These are phyloP conservation scores for Zoysia japonica DNA, from an alignment of 176 grass and related monocot species.

Conservation along the genomic window DNA sequence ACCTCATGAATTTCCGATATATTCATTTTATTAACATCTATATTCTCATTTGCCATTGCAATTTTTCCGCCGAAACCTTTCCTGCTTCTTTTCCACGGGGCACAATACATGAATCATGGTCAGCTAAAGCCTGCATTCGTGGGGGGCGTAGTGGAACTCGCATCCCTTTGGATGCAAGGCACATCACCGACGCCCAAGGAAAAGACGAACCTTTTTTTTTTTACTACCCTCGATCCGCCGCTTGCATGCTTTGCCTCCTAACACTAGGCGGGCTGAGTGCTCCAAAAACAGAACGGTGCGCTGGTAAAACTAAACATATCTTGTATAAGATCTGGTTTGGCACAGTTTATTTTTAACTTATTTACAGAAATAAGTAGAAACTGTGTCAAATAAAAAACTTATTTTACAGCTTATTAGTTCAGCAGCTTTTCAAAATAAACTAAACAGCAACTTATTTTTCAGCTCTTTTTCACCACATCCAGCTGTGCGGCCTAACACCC, in stretches of 20 bases:
- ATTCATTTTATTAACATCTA: neutral
- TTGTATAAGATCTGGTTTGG: too few relatives aligned
- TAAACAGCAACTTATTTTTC: too few relatives aligned
- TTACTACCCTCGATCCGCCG: too few relatives aligned
- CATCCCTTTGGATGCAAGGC: slow-evolving; percentile 64
- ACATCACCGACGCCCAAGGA: slow-evolving; percentile 47
- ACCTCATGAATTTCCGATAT: too few relatives aligned
- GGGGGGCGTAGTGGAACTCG: slow-evolving; percentile 48
- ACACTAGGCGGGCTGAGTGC: slow-evolving; percentile 37
- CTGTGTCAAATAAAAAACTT: slow-evolving; percentile 23
- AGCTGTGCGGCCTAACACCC: too few relatives aligned
- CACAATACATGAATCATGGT: slow-evolving; percentile 48
- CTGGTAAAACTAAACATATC: slow-evolving; percentile 42
- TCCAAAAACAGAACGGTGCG: neutral
- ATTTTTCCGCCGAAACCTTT: slow-evolving; percentile 40
- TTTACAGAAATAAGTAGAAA: too few relatives aligned
- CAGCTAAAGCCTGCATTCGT: slow-evolving; percentile 53
- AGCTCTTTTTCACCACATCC: too few relatives aligned
- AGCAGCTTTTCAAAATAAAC: too few relatives aligned
- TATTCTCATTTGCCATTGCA: neutral
- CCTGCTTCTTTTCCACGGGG: slow-evolving; percentile 29
- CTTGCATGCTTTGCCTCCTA: slow-evolving; percentile 49
- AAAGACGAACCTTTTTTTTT: slow-evolving; percentile 19
- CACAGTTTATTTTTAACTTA: too few relatives aligned
- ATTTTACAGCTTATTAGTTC: slow-evolving; percentile 19